Conservation (phyloP, 2,329 filamentous ascomycete genomes). For the Xylaria sp. region DNA sequence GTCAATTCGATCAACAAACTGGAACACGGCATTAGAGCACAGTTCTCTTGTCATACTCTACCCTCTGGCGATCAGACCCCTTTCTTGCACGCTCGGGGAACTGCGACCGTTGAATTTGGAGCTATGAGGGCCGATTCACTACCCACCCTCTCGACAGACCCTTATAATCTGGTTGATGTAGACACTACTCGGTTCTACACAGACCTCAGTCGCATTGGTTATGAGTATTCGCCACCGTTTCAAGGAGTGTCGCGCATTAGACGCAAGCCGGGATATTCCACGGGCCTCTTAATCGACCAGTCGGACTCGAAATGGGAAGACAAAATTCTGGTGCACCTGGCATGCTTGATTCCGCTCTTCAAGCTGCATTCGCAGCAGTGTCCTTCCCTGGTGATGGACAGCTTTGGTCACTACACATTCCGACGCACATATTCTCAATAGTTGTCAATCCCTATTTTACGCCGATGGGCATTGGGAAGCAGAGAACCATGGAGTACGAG, state of each 20-base stretch:
- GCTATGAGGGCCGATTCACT: slow-evolving; percentile 4
- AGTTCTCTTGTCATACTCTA: slow-evolving; percentile 11
- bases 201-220: slow-evolving; percentile 11
- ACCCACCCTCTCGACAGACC: background rate
- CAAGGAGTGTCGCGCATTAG: slow-evolving; percentile 11
- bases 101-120: slow-evolving; percentile 8
- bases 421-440: slow-evolving; percentile 21
- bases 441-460: slow-evolving; percentile 15
- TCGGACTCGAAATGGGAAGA: slow-evolving; percentile 3
- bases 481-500: background rate
- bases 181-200: slow-evolving; percentile 20
- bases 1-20: background rate
- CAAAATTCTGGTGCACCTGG: slow-evolving; percentile 20
- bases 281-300: slow-evolving; percentile 12
- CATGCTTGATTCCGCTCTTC: slow-evolving; percentile 26
- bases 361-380: slow-evolving; percentile 22
- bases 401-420: slow-evolving; percentile 26
- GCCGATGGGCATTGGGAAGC: background rate
- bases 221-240: slow-evolving; percentile 24
- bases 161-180: slow-evolving; percentile 15
- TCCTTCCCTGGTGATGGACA: slow-evolving; percentile 21
- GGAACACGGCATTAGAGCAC: slow-evolving; percentile 5
- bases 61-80: slow-evolving; percentile 7
- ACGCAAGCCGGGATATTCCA: slow-evolving; percentile 6
- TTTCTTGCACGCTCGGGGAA: slow-evolving; percentile 12